Evolutionary conservation across 2,329 filamentous ascomycete genomes (phyloP).

Genomic region (Claviceps monticola): DNA sequence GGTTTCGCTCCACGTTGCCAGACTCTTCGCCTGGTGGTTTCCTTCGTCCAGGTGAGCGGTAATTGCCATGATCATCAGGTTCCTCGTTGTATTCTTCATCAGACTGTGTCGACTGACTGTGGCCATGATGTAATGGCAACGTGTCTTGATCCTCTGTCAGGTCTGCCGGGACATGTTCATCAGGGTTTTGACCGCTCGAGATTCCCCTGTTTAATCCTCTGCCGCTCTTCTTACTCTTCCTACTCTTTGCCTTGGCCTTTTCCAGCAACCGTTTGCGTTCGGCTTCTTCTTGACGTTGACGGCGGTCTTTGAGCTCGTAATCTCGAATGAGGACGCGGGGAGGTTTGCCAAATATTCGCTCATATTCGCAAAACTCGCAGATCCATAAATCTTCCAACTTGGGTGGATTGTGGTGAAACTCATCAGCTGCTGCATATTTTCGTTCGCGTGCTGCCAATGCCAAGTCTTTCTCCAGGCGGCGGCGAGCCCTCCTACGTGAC

Average conservation of each 20-base stretch:
- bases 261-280: slow-evolving; percentile 75
- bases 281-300: slow-evolving; percentile 69
- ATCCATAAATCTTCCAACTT: slow-evolving; percentile 70
- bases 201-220: slow-evolving; percentile 33
- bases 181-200: slow-evolving; percentile 11
- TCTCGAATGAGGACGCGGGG: slow-evolving; percentile 75
- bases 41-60: slow-evolving; percentile 9
- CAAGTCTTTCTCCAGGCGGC: slow-evolving; percentile 57
- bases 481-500: slow-evolving; percentile 44
- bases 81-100: slow-evolving; percentile 27
- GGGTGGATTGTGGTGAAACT: slow-evolving; percentile 63
- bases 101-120: slow-evolving; percentile 24
- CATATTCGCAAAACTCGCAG: slow-evolving; percentile 97
- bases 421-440: slow-evolving; percentile 60
- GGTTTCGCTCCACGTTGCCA: slow-evolving; percentile 7
- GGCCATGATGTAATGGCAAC: slow-evolving; percentile 12
- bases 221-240: slow-evolving; percentile 72
- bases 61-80: slow-evolving; percentile 15
- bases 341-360: slow-evolving; percentile 81
- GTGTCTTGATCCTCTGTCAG: slow-evolving; percentile 11
- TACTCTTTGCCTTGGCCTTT: slow-evolving; percentile 85
- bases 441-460: slow-evolving; percentile 62
- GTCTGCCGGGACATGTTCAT: slow-evolving; percentile 12
- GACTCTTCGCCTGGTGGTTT: slow-evolving; percentile 6
- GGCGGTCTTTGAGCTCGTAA: slow-evolving; percentile 89